phyloP scores from a whole-genome alignment of 176 grass and related monocot species.

The Tuctoria greenei region DNA sequence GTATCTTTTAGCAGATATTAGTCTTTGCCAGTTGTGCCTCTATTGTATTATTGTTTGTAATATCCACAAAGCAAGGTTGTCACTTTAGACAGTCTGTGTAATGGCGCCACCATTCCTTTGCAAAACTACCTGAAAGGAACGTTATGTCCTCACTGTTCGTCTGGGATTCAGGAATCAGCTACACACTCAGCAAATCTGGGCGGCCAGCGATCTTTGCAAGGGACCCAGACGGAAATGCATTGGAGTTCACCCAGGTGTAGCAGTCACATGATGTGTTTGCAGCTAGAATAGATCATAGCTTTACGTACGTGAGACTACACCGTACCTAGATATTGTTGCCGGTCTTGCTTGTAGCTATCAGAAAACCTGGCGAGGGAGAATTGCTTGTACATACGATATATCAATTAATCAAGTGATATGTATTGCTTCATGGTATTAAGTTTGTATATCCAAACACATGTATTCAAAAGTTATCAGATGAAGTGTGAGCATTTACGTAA shows the following conservation, averaged over 20 bases:
- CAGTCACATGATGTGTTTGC: slow-evolving; percentile 5
- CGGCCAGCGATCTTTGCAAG: slow-evolving; percentile 84
- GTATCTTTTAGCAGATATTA: slow-evolving; percentile 4
- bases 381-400: slow-evolving; percentile 33
- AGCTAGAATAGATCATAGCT: slow-evolving; percentile 21
- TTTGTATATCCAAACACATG: background rate
- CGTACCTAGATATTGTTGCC: slow-evolving; percentile 13
- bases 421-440: background rate
- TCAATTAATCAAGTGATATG: background rate
- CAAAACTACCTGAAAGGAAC: background rate
- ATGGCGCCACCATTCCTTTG: background rate
- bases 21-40: background rate
- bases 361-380: background rate
- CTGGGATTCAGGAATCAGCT: slow-evolving; percentile 71
- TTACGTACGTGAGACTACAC: background rate
- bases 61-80: background rate
- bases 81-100: background rate
- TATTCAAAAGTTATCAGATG: background rate
- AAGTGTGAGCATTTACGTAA: background rate
- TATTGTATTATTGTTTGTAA: slow-evolving; percentile 12
- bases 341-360: slow-evolving; percentile 16
- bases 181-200: slow-evolving; percentile 92
- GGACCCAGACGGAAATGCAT: slow-evolving; percentile 77
- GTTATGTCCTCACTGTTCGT: background rate
- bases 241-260: slow-evolving; percentile 96